Percentiles rank a stretch among this genome's conserved stretches.
Evolutionary conservation across 2,329 filamentous ascomycete genomes (phyloP).

Genomic region (Aspergillus fischeri): DNA sequence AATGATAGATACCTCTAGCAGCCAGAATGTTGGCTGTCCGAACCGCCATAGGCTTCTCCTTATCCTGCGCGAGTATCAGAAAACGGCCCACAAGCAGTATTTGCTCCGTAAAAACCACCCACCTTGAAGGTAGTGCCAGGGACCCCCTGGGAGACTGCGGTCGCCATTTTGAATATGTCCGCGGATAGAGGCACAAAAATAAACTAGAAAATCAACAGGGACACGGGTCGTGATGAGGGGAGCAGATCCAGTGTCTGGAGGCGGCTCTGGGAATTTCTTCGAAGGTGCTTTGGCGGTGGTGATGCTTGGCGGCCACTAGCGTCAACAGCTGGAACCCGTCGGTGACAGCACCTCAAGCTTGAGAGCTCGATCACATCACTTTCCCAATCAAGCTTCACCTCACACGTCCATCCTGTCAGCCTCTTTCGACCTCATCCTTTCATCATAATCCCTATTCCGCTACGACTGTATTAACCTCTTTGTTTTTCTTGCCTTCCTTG

Average conservation of each 20-base stretch:
- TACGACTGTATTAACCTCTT: constrained; percentile 3
- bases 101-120: constrained; percentile 17
- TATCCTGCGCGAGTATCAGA: constrained; percentile 56
- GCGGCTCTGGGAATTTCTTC: constrained; percentile 35
- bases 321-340: constrained; percentile 31
- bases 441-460: constrained; percentile 1
- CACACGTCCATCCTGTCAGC: constrained; percentile 17
- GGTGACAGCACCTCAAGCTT: constrained; percentile 10
- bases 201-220: constrained; percentile 18
- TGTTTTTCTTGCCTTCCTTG: constrained; percentile 4
- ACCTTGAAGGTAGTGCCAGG: constrained; percentile 66
- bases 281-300: constrained; percentile 37
- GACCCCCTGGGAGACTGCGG: constrained; percentile 44
- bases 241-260: constrained; percentile 20
- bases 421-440: not conserved
- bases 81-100: constrained; percentile 26
- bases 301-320: constrained; percentile 40
- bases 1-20: constrained; percentile 67
- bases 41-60: constrained; percentile 98
- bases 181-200: constrained; percentile 22
- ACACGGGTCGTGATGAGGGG: constrained; percentile 19
- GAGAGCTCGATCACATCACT: constrained; percentile 30
- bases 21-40: constrained; percentile 95
- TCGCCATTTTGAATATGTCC: constrained; percentile 45
- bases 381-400: constrained; percentile 16